Evolutionary conservation across 805 yeast species (phyloP).

Genomic region (Priceomyces carsonii): DNA sequence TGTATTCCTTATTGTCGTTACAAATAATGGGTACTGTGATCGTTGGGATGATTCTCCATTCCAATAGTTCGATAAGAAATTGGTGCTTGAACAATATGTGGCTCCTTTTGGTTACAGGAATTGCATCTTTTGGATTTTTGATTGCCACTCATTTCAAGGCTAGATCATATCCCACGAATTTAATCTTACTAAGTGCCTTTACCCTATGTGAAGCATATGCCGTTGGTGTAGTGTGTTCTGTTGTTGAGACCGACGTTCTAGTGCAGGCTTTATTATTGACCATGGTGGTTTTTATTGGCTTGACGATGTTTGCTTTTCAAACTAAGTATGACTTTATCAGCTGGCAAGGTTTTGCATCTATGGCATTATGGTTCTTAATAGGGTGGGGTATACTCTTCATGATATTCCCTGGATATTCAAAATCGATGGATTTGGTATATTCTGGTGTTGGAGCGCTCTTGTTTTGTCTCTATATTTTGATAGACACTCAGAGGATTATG

Average conservation of each 20-base stretch:
- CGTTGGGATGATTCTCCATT: slow-evolving; percentile 52
- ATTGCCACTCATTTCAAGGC: slow-evolving; percentile 65
- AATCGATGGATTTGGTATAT: slow-evolving; percentile 64
- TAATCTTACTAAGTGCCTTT: slow-evolving; percentile 60
- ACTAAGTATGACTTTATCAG: slow-evolving; percentile 72
- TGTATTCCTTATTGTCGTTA: slow-evolving; percentile 65
- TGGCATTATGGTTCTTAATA: slow-evolving; percentile 65
- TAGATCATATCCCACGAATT: slow-evolving; percentile 66
- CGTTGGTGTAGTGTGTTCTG: slow-evolving; percentile 65
- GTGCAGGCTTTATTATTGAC: slow-evolving; percentile 74
- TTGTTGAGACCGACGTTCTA: slow-evolving; percentile 62
- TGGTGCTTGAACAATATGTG: slow-evolving; percentile 64
- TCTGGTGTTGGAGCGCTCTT: slow-evolving; percentile 73
- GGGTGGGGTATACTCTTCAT: slow-evolving; percentile 71
- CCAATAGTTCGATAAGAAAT: slow-evolving; percentile 42
- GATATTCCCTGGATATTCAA: slow-evolving; percentile 53
- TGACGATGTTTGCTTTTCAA: slow-evolving; percentile 75
- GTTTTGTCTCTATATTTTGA: slow-evolving; percentile 68
- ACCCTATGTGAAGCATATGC: slow-evolving; percentile 75
- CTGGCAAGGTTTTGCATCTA: slow-evolving; percentile 58
- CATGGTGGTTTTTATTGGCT: slow-evolving; percentile 67
- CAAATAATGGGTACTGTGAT: slow-evolving; percentile 66
- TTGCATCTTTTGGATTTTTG: slow-evolving; percentile 64
- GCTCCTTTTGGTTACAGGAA: slow-evolving; percentile 54
- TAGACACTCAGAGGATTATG: slow-evolving; percentile 82